These are phyloP conservation scores for Fraxinus anomala DNA, from an alignment of 257 asterid species.

Conservation along the genomic window DNA sequence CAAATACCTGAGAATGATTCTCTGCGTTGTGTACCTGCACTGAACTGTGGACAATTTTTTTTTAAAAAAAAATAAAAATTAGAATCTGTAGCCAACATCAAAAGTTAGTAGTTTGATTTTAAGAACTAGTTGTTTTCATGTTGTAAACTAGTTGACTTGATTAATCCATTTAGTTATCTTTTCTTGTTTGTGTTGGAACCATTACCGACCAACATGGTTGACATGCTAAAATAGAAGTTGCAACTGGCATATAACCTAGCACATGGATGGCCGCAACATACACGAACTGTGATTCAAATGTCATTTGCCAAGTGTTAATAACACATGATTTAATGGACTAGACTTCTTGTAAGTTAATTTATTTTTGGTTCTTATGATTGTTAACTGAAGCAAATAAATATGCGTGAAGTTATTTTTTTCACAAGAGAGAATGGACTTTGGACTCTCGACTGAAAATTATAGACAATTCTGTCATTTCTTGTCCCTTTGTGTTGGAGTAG, in stretches of 20 bases:
- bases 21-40: background rate
- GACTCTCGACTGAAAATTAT: background rate
- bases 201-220: background rate
- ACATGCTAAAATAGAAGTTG: background rate
- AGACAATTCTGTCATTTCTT: background rate
- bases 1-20: background rate
- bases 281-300: background rate
- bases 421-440: background rate
- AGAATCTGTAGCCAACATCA: background rate
- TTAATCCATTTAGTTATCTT: background rate
- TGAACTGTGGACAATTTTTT: background rate
- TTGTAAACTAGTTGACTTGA: background rate
- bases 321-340: background rate
- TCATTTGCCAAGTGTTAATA: background rate
- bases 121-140: background rate
- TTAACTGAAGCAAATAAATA: background rate
- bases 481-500: background rate
- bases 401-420: background rate
- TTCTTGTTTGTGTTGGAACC: background rate
- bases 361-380: background rate
- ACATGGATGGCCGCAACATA: background rate
- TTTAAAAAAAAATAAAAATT: no score
- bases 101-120: background rate
- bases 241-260: background rate
- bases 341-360: background rate